Percentiles rank a stretch among this genome's conserved stretches.
Evolutionary conservation across 2,329 filamentous ascomycete genomes (phyloP).

Genomic region (Colletotrichum tofieldiae): DNA sequence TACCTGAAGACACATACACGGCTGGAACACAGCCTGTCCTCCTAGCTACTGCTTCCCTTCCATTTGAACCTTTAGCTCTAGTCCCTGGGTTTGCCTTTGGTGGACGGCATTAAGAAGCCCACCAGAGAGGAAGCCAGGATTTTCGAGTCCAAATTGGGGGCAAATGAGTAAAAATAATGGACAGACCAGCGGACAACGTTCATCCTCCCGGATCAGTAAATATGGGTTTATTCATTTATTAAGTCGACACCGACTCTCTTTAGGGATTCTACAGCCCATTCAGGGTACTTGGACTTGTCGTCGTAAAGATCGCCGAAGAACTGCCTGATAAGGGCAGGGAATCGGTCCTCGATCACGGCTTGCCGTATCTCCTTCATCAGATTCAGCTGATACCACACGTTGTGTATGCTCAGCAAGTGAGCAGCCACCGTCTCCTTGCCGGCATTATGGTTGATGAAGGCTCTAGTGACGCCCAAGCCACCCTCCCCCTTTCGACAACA

Average conservation of each 20-base stretch:
- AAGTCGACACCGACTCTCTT: conserved; percentile 85
- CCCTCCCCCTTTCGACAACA: conserved; percentile 81
- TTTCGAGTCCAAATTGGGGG: background rate
- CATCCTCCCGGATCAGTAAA: background rate
- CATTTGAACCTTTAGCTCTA: background rate
- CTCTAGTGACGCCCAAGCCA: conserved; percentile 85
- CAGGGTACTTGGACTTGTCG: conserved; percentile 77
- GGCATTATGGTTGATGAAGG: conserved; percentile 92
- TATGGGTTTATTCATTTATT: conserved; percentile 54
- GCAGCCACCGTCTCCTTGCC: conserved; percentile 97
- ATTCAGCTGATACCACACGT: conserved; percentile 91
- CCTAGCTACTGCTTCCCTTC: too few species aligned
- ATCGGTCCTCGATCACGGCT: conserved; percentile 86
- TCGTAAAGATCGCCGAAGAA: conserved; percentile 85
- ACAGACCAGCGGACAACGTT: background rate
- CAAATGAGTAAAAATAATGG: too few species aligned
- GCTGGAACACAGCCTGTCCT: too few species aligned
- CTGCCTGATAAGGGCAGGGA: conserved; percentile 81
- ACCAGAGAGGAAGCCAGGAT: background rate
- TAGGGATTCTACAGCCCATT: conserved; percentile 88
- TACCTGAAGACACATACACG: background rate
- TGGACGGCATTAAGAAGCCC: background rate
- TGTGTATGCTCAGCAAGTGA: conserved; percentile 89
- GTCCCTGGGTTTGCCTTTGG: background rate
- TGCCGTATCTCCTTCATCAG: conserved; percentile 84